Evolutionary conservation across 768 basidiomycete species (phyloP), one percentile per base, ranked within the genome.

Genomic region (Leccinum subgranulosum): DNA sequence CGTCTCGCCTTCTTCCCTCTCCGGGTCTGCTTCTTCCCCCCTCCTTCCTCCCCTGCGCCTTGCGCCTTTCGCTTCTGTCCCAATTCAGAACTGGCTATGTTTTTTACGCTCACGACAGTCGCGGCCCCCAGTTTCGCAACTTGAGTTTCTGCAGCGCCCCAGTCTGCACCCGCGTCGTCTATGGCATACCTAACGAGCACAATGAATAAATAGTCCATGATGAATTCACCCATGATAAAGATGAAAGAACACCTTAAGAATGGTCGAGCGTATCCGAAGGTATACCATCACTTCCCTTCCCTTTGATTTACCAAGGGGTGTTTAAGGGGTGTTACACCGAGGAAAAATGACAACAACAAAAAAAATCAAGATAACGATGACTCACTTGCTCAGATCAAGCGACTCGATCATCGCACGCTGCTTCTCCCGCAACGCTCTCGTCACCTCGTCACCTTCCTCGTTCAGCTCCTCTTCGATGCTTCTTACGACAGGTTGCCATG

Each of bases 391-490:
- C 58, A 98, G 74, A 75, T 98, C 94, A 29, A 99, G 79, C 21
- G 90, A 83, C 62, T 92, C 86, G 50, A 98, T 86, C 79, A 98
- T 84, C 72, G 90, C 88, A 23, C 88, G 79, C 74, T 98, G 94
- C 71, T 88, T 83, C 74, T 88, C 87, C 29, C 76, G 71, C 62
- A 84, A 73, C 56, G 64, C 64, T 49, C 68, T 73, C 51, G 87
- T 77, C 51, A 82, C 87, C 60, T 82, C 81, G 59, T 85, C 81
- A 0, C 90, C 94, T 0, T 90, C 94, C 59, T 87, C 86, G 21
- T 89, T 78, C 12, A 93, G 74, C 66, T 94, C 92, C 8, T 85
- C 82, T 47, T 84, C 83, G 9, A 92, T 69, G 15, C 70, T 73
- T 7, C 69, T 70, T 51, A 75, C 65, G 25, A 84, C 73, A 3